Base-by-base conservation (phyloP, 1,284 basidiomycete species). In the Leccinum fallax region DNA sequence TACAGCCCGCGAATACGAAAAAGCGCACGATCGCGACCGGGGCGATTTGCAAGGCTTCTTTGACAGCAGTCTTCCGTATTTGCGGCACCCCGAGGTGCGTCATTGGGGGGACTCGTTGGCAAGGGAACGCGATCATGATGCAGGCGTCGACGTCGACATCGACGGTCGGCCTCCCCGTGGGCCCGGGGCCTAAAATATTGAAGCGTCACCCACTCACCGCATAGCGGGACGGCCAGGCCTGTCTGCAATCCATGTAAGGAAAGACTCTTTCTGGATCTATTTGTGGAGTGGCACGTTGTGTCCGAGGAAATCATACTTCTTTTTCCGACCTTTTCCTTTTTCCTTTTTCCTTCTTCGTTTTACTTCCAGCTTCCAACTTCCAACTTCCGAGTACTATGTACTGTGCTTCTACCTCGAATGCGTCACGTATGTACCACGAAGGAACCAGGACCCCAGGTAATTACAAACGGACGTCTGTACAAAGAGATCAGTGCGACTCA, bases 51-150 rank as follows among this genome's bases (percentile, higher is more conserved):
- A 93, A 66, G 69, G 81, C 2, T 94, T 94, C 74, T 93, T 91
- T 66, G 87, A 93, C 62, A 85, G 81, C n/a, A 32, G 49, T 16
- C 24, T 51, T 26, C 48, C 48, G 48, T 51, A 51, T 54, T 80
- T 97, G 60, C 81, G 83, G 48, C 93, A 96, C 73, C 85, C 89
- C 0, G 90, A 94, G 69, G 87, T 95, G 0, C 81, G 83, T 66
- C 76, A 75, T 24, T 97, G 94, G 95, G 93, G 89, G 1, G 72
- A 82, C 43, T 83, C 86, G 56, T 76, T 95, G 9, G 72, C 43
- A 36, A 66, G 58, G 49, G 69, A 61, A 4, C 21, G 56, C 6
- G 40, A 53, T 51, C 40, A 19, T 43, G 40, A 43, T 43, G 32
- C 15, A 16, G 34, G 34, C 16, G 38, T 9, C 16, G 16, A 40